Base-by-base conservation (phyloP, 2,329 filamentous ascomycete species). In the Aspergillus aculeatinus region DNA sequence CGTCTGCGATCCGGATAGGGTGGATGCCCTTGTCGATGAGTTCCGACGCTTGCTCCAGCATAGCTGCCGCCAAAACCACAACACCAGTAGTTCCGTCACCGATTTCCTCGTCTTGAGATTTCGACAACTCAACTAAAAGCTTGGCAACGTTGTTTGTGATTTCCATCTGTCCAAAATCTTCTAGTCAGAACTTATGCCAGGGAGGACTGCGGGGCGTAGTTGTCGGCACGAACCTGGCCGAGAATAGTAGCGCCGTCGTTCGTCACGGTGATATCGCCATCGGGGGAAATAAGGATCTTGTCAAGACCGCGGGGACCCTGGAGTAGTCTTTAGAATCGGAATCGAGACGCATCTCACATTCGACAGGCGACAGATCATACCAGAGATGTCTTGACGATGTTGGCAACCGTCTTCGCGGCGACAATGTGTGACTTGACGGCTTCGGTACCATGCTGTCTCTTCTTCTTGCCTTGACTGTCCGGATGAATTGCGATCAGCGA, bases 1-100 rank as follows among this genome's bases (percentile, higher is more conserved):
- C 95, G 78, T 99, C 95, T 66, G 96, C 96, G 80, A 99, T 98
- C 70, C 96, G 86, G 76, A 99, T 99, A 63, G 95, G 95, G 80
- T 99, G 95, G 71, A 99, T 99, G 75, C 95, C 96, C 86, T 99
- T 99, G 85, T 99, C 96, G 77, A 99, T 98, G 69, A 99, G 86
- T 76, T 97, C 95, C 64, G 94, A 92, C 19, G 95, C 95, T 81
- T 98, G 94, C 80, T 99, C 96, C 63, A 99, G 83, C 65, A 99
- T 86, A 63, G 95, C 93, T 65, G 94, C 95, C 14, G 95, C 95
- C 68, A 99, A 82, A 52, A 99, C 96, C 55, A 99, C 95, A 14
- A 99, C 95, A 77, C 95, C 95, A 0, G 95, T 99, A 64, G 95
- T 99, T 66, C 95, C 95, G 76, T 99, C 95, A 74, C 95, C 95